These are phyloP conservation scores for Wickerhamiella lipophila DNA, from an alignment of 805 yeast species.

Conservation along the genomic window DNA sequence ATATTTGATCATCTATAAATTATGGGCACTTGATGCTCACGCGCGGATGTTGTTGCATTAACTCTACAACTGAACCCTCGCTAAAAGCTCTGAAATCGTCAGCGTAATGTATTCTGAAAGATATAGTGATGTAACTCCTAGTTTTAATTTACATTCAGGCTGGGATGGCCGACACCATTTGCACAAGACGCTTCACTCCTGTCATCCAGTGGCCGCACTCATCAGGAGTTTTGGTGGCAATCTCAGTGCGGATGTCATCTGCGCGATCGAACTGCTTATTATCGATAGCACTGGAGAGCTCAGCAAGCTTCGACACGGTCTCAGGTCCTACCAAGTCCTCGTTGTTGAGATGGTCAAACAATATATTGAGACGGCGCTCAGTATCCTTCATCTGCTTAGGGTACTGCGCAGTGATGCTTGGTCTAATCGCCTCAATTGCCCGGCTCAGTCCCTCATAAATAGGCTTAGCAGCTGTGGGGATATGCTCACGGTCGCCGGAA, in stretches of 20 bases:
- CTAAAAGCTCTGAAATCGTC: not conserved
- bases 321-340: slow-evolving; percentile 35
- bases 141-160: not conserved
- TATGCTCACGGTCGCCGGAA: slow-evolving; percentile 55
- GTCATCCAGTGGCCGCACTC: slow-evolving; percentile 88
- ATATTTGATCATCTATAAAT: no score
- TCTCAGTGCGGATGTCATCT: slow-evolving; percentile 34
- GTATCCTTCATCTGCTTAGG: slow-evolving; percentile 65
- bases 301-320: slow-evolving; percentile 42
- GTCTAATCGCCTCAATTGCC: slow-evolving; percentile 50
- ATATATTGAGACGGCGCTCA: slow-evolving; percentile 62
- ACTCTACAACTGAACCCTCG: no score
- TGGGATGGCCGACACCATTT: slow-evolving; percentile 35
- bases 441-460: slow-evolving; percentile 45
- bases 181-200: slow-evolving; percentile 79
- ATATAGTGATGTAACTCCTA: not conserved
- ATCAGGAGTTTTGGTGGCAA: slow-evolving; percentile 50
- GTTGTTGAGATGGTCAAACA: slow-evolving; percentile 68
- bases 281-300: slow-evolving; percentile 40
- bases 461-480: slow-evolving; percentile 45
- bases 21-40: no score
- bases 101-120: not conserved
- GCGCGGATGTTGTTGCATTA: no score
- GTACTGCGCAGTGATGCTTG: slow-evolving; percentile 62
- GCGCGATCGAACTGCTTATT: slow-evolving; percentile 50